phyloP scores from a whole-genome alignment of 371 early-diverging fungal species.

The Mucor circinelloides region DNA sequence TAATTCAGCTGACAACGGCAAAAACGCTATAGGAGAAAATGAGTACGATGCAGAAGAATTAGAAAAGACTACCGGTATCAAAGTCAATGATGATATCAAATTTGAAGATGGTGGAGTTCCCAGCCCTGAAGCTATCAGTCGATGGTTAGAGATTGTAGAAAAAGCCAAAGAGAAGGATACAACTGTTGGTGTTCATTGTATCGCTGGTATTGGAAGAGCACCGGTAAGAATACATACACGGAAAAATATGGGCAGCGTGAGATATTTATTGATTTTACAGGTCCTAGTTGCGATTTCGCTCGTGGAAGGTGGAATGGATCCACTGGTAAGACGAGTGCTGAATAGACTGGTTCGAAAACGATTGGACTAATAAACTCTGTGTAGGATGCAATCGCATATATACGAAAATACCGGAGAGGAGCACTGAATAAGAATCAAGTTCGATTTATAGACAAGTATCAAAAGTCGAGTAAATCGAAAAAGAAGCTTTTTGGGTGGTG shows the following conservation, averaged over 20 bases:
- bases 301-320: conserved; percentile 72
- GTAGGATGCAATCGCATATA: conserved; percentile 62
- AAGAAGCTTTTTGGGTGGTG: background rate
- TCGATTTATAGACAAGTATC: conserved; percentile 50
- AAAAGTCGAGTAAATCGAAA: background rate
- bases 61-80: conserved; percentile 47
- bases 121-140: conserved; percentile 35
- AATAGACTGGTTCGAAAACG: background rate
- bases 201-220: conserved; percentile 75
- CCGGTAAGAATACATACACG: conserved; percentile 47
- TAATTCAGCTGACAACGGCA: background rate
- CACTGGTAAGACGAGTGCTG: conserved; percentile 37
- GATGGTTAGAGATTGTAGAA: conserved; percentile 45
- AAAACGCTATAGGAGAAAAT: conserved; percentile 12
- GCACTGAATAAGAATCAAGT: conserved; percentile 71
- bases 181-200: conserved; percentile 71
- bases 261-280: conserved; percentile 19
- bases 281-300: conserved; percentile 64
- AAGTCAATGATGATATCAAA: conserved; percentile 57
- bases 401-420: conserved; percentile 64
- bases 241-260: background rate
- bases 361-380: background rate
- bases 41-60: conserved; percentile 55
- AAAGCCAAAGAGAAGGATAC: conserved; percentile 31
- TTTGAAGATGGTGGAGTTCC: conserved; percentile 67